Evolutionary conservation across 305 asterid genomes (phyloP).

Genomic region (Fraxinus floribunda): DNA sequence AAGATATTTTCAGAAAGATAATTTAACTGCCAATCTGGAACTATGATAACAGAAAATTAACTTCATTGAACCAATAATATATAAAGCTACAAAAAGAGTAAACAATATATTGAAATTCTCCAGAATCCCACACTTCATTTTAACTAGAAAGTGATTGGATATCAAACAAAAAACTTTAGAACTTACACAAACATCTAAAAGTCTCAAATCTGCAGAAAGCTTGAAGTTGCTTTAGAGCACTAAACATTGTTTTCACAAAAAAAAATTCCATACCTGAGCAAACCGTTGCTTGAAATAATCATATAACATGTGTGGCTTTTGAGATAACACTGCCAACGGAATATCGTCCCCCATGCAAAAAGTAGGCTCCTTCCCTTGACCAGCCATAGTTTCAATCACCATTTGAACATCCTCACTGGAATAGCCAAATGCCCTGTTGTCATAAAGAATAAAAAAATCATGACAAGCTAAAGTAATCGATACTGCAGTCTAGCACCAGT

Average conservation of each 20-base stretch:
- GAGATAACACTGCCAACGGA: conserved; percentile 90
- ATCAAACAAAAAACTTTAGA: background rate
- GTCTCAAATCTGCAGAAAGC: background rate
- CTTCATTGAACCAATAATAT: conserved; percentile 1
- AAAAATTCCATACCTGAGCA: conserved; percentile 74
- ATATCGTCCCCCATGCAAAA: conserved; percentile 99
- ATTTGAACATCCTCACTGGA: conserved; percentile 99
- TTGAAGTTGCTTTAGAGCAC: conserved; percentile 16
- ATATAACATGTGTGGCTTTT: conserved; percentile 82
- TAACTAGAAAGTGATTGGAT: background rate
- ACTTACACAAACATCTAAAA: conserved; percentile 1
- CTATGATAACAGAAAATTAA: conserved; percentile 10
- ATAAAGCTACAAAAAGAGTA: background rate
- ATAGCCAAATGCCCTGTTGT: conserved; percentile 86
- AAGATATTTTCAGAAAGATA: background rate
- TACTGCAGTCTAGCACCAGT: conserved; percentile 8
- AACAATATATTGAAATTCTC: conserved; percentile 8
- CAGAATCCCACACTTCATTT: background rate
- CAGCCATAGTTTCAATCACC: conserved; percentile 98
- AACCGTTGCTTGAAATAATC: conserved; percentile 98
- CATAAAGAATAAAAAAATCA: conserved; percentile 22
- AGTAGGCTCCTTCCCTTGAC: conserved; percentile 99
- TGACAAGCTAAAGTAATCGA: conserved; percentile 1
- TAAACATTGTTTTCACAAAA: conserved; percentile 19
- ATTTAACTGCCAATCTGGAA: background rate